Conservation (phyloP, 2,329 filamentous ascomycete species). For the Penicillium sp. region DNA sequence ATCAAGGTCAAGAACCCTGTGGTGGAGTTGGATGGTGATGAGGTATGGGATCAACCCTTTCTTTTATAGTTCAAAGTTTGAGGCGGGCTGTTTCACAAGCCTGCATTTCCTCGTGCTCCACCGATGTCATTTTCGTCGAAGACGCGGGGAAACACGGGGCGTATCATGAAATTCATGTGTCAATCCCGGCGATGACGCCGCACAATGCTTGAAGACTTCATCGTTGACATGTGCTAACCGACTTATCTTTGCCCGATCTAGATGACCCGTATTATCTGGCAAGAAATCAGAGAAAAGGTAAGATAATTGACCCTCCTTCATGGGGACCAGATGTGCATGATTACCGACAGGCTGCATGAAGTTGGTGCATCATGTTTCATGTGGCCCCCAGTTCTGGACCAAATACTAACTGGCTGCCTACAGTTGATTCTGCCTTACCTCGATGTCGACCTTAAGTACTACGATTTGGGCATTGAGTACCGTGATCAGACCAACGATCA, state of each 20-base stretch:
- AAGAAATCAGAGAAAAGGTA: conserved; percentile 94
- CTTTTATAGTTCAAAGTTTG: conserved; percentile 17
- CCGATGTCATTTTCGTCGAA: conserved; percentile 26
- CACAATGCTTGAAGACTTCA: background rate
- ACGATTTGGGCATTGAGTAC: conserved; percentile 88
- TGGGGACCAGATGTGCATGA: conserved; percentile 17
- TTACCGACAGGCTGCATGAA: conserved; percentile 16
- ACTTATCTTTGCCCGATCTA: conserved; percentile 35
- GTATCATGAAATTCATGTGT: conserved; percentile 18
- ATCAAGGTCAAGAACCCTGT: conserved; percentile 99
- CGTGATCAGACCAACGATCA: conserved; percentile 94
- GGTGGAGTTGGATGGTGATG: conserved; percentile 90
- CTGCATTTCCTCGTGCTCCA: conserved; percentile 15
- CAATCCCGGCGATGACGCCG: conserved; percentile 15
- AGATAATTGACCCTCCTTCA: conserved; percentile 20
- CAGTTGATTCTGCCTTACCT: conserved; percentile 91
- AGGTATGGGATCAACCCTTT: conserved; percentile 38
- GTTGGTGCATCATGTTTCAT: conserved; percentile 11
- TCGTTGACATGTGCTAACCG: conserved; percentile 22
- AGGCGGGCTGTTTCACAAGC: conserved; percentile 21
- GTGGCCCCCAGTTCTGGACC: background rate
- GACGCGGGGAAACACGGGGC: conserved; percentile 36
- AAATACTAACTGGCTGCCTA: conserved; percentile 17
- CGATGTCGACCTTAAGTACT: conserved; percentile 97
- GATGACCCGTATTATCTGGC: conserved; percentile 99